Percentiles rank a stretch among this genome's conserved stretches.
Evolutionary conservation across 495 filamentous ascomycete species (phyloP).

Genomic region (Corynascus novoguineensis): DNA sequence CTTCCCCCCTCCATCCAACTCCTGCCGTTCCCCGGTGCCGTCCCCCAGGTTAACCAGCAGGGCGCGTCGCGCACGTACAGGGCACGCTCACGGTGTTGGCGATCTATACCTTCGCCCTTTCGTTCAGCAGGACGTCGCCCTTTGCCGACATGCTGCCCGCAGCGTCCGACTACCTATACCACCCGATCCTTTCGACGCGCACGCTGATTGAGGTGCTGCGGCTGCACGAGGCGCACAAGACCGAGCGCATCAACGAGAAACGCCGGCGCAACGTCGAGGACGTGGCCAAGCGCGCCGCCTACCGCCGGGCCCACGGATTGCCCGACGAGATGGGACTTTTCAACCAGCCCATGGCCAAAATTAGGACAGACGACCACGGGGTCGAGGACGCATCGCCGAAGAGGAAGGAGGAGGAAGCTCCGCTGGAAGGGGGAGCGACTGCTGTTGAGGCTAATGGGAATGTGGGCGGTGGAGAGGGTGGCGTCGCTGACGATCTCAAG

Average conservation of each 20-base stretch:
- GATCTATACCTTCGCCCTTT: constrained; percentile 58
- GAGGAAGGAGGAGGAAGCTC: background rate
- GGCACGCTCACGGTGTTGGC: constrained; percentile 63
- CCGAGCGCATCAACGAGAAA: constrained; percentile 58
- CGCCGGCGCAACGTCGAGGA: constrained; percentile 66
- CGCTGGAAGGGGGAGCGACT: background rate
- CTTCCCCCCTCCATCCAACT: background rate
- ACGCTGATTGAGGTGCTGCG: constrained; percentile 60
- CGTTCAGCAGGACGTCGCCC: constrained; percentile 64
- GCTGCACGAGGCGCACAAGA: constrained; percentile 61
- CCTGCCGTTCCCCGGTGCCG: background rate
- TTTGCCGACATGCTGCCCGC: constrained; percentile 68
- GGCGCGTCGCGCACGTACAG: constrained; percentile 37
- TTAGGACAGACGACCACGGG: constrained; percentile 14
- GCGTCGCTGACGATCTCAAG: too few relatives aligned
- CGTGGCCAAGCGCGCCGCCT: constrained; percentile 70
- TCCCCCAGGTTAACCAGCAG: too few relatives aligned
- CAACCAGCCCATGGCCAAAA: constrained; percentile 16
- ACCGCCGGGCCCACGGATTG: constrained; percentile 75
- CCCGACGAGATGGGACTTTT: constrained; percentile 48
- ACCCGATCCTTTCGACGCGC: constrained; percentile 57
- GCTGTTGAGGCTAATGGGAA: background rate
- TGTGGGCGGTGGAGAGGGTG: background rate
- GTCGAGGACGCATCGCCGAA: background rate
- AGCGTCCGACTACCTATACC: constrained; percentile 50